Base-by-base conservation (phyloP, 2,329 filamentous ascomycete genomes). In the Penicillium sp. region DNA sequence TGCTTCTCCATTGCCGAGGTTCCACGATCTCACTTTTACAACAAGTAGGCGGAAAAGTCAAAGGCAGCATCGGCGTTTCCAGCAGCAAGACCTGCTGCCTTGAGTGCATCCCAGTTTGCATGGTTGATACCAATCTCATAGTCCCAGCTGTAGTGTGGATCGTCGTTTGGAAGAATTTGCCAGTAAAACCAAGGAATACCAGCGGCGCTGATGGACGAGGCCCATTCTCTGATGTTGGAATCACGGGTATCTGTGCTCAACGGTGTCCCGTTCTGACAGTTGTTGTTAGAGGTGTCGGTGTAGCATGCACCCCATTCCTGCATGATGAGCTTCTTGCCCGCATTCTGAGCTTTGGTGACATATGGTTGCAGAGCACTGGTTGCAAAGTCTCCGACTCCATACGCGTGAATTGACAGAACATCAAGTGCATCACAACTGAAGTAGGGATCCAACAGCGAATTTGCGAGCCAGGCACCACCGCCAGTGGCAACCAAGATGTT, bases 101-200 rank as follows among this genome's bases (percentile, higher is more conserved):
- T 49, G 13, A 58, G 37, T 8, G 52, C 47, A 3, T 39, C 52
- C 63, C 59, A 66, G 27, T 60, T 59, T 1, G 36, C 48, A 29
- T 58, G 55, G 9, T 54, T 46, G 27, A 64, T 60, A 3, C 64
- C 62, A 8, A 67, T 53, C 38, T 68, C 65, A 45, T 64, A 68
- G 45, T 68, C 64, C 58, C 59, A 66, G 3, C 44, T 62, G 3
- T 55, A 18, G 12, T 66, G 62, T 2, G 65, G 62, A 32, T 66
- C 62, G 7, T 36, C 46, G 39, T 67, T 68, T 0, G 63, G 64
- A 1, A 68, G 42, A 29, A 66, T 64, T 56, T 67, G 62, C 65
- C 63, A 67, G 46, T 68, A 67, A 34, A 66, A 57, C 62, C 59
- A 66, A 1, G 63, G 65, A 28, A 67, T 61, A 5, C 63, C 65